Conservation (phyloP, 139 green algal genomes). For the Coccomyxa sp. region DNA sequence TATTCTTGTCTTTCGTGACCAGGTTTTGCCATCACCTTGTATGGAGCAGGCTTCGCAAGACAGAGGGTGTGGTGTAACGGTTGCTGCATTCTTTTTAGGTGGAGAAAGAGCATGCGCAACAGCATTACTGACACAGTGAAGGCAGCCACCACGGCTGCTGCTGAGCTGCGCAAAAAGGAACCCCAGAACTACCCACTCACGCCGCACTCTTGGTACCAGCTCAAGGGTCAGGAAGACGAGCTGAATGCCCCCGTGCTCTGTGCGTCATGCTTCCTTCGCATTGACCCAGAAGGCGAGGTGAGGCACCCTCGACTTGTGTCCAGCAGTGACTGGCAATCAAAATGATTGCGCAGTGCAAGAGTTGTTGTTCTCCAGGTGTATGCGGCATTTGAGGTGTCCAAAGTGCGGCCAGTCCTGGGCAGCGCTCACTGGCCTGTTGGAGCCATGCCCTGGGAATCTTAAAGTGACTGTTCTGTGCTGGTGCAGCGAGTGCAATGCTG, state of each 20-base stretch:
- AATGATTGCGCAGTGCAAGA: background rate
- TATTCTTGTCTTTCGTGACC: no score
- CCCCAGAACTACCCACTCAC: constrained; percentile 12
- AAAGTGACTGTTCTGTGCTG: background rate
- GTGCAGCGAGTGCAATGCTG: constrained; percentile 39
- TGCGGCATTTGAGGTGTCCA: background rate
- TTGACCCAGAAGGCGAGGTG: background rate
- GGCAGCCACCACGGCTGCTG: constrained; percentile 11
- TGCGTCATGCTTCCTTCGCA: background rate
- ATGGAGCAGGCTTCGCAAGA: no score
- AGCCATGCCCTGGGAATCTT: no score
- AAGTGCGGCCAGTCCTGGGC: no score
- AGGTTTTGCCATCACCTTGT: no score
- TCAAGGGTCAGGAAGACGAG: constrained; percentile 2
- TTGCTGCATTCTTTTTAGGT: constrained; percentile 9
- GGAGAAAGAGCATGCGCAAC: constrained; percentile 5
- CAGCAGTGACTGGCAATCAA: background rate
- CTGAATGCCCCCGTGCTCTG: constrained; percentile 34
- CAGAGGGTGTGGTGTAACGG: no score
- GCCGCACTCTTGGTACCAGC: constrained; percentile 19
- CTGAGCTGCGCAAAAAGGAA: constrained; percentile 15
- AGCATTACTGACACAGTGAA: constrained; percentile 5
- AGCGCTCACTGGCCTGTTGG: no score
- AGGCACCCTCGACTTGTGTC: background rate
- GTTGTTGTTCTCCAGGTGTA: background rate